A percentile compares a stretch with the other conserved stretches of the same genome.
Evolutionary conservation across 2,329 filamentous ascomycete genomes (phyloP).

Genomic region (Aureobasidium uvarum): DNA sequence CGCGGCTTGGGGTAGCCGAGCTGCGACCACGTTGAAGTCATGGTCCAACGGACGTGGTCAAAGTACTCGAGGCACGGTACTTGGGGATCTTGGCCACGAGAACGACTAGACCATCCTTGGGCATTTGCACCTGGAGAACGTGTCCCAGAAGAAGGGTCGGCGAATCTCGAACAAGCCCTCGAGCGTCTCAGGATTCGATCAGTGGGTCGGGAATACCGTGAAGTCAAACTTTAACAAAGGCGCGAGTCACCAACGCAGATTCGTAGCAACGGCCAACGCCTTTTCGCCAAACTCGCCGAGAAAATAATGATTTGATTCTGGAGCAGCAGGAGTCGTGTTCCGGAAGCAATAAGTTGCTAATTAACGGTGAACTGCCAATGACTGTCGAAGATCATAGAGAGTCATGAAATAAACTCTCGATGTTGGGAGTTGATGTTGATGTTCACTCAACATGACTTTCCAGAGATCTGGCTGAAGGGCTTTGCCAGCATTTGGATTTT

Average conservation of each 20-base stretch:
- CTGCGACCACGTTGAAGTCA: slow-evolving; percentile 22
- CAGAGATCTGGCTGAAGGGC: neutral
- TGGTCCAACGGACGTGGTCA: neutral
- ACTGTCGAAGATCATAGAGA: neutral
- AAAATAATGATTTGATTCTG: neutral
- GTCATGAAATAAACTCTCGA: neutral
- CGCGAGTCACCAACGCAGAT: neutral
- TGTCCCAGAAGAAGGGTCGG: neutral
- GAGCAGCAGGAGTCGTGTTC: neutral
- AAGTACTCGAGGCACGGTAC: slow-evolving; percentile 9
- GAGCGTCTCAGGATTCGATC: neutral
- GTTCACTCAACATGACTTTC: neutral
- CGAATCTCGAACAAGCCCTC: slow-evolving; percentile 9
- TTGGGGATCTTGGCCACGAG: slow-evolving; percentile 8
- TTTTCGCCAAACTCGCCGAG: neutral
- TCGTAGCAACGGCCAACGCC: neutral
- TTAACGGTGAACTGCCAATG: neutral
- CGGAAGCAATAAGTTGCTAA: neutral
- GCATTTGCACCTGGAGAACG: neutral
- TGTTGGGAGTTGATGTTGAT: neutral
- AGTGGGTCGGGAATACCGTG: neutral
- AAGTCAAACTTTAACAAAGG: neutral
- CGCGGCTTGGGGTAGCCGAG: slow-evolving; percentile 1
- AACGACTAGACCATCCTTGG: neutral
- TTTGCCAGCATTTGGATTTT: neutral